Conservation (phyloP, 805 yeast genomes). For the Priceomyces castillae region DNA sequence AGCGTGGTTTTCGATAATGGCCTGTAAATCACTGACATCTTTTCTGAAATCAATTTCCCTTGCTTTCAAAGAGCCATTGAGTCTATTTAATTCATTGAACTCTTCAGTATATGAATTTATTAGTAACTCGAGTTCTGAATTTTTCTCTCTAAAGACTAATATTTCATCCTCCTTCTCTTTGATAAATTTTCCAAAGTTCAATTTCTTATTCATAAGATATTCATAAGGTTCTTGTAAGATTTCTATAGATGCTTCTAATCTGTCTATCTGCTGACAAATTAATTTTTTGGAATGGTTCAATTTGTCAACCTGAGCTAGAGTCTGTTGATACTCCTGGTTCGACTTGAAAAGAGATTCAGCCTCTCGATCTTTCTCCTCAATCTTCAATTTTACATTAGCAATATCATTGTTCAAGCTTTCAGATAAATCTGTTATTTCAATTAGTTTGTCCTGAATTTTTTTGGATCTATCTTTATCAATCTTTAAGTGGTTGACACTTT, state of each 20-base stretch:
- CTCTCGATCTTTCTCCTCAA: constrained; percentile 53
- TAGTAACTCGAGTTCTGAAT: constrained; percentile 17
- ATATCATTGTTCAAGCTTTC: constrained; percentile 47
- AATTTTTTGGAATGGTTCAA: constrained; percentile 47
- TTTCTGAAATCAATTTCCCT: constrained; percentile 34
- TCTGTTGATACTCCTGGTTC: constrained; percentile 78
- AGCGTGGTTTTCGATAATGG: background rate
- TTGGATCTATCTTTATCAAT: constrained; percentile 72
- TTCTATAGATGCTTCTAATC: constrained; percentile 48
- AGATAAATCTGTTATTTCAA: constrained; percentile 42
- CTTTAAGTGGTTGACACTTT: constrained; percentile 73
- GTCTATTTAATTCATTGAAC: constrained; percentile 33
- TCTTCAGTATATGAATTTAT: background rate
- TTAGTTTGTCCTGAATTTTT: constrained; percentile 49
- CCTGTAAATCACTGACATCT: constrained; percentile 19
- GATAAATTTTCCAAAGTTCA: constrained; percentile 26
- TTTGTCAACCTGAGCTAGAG: constrained; percentile 60
- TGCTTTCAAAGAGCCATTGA: constrained; percentile 56
- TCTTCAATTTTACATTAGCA: constrained; percentile 44
- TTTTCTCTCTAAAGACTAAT: constrained; percentile 10
- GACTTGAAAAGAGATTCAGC: constrained; percentile 65
- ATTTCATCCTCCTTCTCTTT: constrained; percentile 16
- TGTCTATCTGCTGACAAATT: constrained; percentile 47
- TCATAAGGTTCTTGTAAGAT: constrained; percentile 41
- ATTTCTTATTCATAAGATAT: constrained; percentile 25